Evolutionary conservation across 352 stramenopile genomes (phyloP), one percentile per base, ranked within the genome.

Genomic region (Thalassiosira hispida): DNA sequence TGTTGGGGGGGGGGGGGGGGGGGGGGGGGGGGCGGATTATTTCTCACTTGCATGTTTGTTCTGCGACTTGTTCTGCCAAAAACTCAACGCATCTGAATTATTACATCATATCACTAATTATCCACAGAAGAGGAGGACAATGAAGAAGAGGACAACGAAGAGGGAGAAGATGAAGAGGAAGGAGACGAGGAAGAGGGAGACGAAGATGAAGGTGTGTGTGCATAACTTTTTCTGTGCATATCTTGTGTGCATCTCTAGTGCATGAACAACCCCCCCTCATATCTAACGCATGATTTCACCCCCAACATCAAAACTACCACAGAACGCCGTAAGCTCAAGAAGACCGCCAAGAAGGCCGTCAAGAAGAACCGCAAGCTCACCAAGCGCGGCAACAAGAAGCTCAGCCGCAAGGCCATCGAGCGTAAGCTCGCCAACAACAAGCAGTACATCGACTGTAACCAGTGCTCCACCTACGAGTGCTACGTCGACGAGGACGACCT

Each of bases 381-480:
- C 29, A 33, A 27, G 20, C 16, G 12, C 25, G 31, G 31, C 31
- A 25, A 52, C 44, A 52, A 52, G 44, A 49, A 49, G 40, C 40
- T 49, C 40, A 49, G 16, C 55, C 38, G 22, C 47, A 46, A 52
- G n/a, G 38, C 18, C 31, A 75, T 75, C 55, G 56, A 64, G 16
- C 71, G 71, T 20, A 75, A 75, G 35, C 57, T 83, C 20, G 29
- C 57, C n/a, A 2, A 52, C 14, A 25, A 52, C 12, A 29, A 56
- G 8, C 70, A 65, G 23, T 61, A 40, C 31, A 71, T 83, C 6
- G 59, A 77, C 22, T 83, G 75, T 33, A 42, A 73, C 9, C 18
- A 79, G 51, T 83, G 75, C 40, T 1, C 57, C 12, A 29, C 60
- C 18, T 83, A 83, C 29, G 55, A 72, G 16, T 83, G 75, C 44